Evolutionary conservation across 768 basidiomycete species (phyloP).

Genomic region (Floccularia luteovirens): DNA sequence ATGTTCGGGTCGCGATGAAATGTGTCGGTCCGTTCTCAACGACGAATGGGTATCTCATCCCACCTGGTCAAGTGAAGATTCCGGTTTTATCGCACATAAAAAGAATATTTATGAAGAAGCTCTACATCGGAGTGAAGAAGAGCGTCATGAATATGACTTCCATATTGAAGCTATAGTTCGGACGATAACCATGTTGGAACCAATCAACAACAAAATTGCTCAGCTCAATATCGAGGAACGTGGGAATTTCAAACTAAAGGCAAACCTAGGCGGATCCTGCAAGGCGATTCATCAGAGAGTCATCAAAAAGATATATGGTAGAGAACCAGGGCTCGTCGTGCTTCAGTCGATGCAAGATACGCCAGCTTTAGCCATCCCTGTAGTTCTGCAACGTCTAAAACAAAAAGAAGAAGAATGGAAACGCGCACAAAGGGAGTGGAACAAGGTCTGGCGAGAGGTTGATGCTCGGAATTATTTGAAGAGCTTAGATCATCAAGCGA

Average conservation of each 20-base stretch:
- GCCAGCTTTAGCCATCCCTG: slow-evolving; percentile 81
- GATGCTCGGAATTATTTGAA: slow-evolving; percentile 92
- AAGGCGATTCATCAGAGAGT: slow-evolving; percentile 91
- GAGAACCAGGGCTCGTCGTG: slow-evolving; percentile 75
- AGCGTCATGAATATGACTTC: slow-evolving; percentile 98
- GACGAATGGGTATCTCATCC: slow-evolving; percentile 99
- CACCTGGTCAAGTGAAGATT: slow-evolving; percentile 90
- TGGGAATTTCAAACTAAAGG: slow-evolving; percentile 75
- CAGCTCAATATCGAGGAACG: slow-evolving; percentile 77
- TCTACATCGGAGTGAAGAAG: slow-evolving; percentile 92
- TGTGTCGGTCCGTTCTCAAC: slow-evolving; percentile 94
- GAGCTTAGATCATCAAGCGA: slow-evolving; percentile 89
- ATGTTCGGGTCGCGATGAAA: slow-evolving; percentile 94
- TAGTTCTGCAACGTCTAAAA: slow-evolving; percentile 84
- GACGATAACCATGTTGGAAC: slow-evolving; percentile 87
- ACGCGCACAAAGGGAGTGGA: slow-evolving; percentile 95
- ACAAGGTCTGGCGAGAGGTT: slow-evolving; percentile 96
- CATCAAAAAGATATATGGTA: slow-evolving; percentile 95
- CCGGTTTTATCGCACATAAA: slow-evolving; percentile 83
- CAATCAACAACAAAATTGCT: slow-evolving; percentile 81
- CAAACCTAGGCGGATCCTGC: slow-evolving; percentile 78
- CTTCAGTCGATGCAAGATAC: slow-evolving; percentile 88
- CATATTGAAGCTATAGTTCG: slow-evolving; percentile 93
- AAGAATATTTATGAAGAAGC: slow-evolving; percentile 98
- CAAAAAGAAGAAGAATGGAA: slow-evolving; percentile 99